Conservation (phyloP, 192 early-diverging fungal genomes). For the Gonapodya prolifera region DNA sequence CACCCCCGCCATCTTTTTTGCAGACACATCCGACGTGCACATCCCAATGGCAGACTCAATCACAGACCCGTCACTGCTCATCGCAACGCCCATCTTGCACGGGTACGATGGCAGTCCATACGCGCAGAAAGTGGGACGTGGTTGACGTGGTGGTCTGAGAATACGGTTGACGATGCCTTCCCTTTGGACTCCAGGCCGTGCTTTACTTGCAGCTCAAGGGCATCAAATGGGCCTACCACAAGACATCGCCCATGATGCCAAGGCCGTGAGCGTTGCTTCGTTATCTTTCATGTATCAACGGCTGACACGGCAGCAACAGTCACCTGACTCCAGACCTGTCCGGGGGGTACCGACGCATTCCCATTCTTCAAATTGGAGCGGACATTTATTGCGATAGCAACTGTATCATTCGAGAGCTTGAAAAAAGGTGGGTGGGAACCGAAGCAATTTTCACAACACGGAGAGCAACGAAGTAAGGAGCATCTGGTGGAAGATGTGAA, state of each 20-base stretch:
- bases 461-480: slow-evolving; percentile 9
- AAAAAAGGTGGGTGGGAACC: slow-evolving; percentile 17
- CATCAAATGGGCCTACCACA: not conserved
- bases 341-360: slow-evolving; percentile 31
- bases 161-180: too few relatives aligned
- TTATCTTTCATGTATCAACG: not conserved
- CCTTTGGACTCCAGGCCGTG: too few relatives aligned
- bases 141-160: too few relatives aligned
- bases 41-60: too few relatives aligned
- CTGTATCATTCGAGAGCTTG: slow-evolving; percentile 22
- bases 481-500: slow-evolving; percentile 10
- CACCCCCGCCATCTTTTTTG: too few relatives aligned
- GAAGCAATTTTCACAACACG: slow-evolving; percentile 9
- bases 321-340: slow-evolving; percentile 19
- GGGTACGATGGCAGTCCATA: not conserved
- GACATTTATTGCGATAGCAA: slow-evolving; percentile 27
- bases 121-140: not conserved
- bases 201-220: not conserved
- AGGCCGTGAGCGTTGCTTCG: not conserved
- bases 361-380: slow-evolving; percentile 30
- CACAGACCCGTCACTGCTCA: too few relatives aligned
- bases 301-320: too few relatives aligned
- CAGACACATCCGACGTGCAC: too few relatives aligned
- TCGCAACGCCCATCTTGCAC: too few relatives aligned
- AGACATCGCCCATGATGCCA: not conserved